Evolutionary conservation across 257 asterid species (phyloP).

Genomic region (Solanum etuberosum): DNA sequence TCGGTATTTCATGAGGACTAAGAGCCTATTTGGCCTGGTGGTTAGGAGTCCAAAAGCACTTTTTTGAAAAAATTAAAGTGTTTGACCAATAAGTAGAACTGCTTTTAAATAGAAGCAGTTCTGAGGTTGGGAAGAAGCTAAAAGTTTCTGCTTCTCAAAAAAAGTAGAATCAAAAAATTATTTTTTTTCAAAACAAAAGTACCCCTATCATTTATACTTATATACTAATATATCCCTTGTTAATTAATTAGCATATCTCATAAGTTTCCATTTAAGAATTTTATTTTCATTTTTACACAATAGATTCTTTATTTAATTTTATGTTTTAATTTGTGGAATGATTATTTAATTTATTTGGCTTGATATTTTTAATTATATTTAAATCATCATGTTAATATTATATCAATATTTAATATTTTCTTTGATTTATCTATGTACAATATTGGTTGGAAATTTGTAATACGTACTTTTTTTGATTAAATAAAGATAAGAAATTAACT

Average conservation of each 20-base stretch:
- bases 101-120: background rate
- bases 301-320: background rate
- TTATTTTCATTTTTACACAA: background rate
- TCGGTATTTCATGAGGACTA: background rate
- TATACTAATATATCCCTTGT: background rate
- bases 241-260: background rate
- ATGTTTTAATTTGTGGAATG: background rate
- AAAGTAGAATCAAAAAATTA: no score
- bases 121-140: background rate
- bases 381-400: background rate
- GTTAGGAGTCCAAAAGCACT: background rate
- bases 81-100: background rate
- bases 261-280: background rate
- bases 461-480: background rate
- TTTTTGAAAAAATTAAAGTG: background rate
- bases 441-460: background rate
- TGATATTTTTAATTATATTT: background rate
- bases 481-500: background rate
- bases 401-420: background rate
- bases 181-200: no score
- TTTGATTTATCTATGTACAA: background rate
- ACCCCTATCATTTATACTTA: background rate
- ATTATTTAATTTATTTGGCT: background rate
- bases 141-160: background rate
- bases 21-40: background rate